Conservation (phyloP, 176 grass and related monocot species). For the Pharus latifolius region DNA sequence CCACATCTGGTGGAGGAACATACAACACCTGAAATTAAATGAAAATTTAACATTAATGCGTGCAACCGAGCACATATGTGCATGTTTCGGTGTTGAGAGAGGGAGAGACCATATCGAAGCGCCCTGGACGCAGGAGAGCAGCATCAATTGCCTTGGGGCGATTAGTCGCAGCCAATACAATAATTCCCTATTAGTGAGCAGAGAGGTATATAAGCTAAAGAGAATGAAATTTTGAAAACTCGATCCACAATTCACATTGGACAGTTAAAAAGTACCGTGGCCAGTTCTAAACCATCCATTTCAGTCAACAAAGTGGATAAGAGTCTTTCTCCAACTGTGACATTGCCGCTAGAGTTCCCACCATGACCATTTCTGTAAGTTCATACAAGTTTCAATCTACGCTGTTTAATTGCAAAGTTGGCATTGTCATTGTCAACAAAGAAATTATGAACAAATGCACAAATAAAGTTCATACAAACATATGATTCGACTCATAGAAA, state of each 20-base stretch:
- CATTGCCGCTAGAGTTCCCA: conserved; percentile 36
- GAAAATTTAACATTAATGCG: neutral
- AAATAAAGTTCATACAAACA: neutral
- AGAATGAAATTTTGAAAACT: conserved; percentile 4
- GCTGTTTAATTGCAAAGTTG: neutral
- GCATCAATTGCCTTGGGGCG: conserved; percentile 70
- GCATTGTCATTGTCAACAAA: neutral
- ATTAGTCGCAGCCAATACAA: conserved; percentile 87
- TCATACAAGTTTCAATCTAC: neutral
- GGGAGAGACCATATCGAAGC: conserved; percentile 59
- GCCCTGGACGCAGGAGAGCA: conserved; percentile 69
- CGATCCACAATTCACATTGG: neutral
- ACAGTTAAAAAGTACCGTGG: conserved; percentile 31
- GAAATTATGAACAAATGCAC: neutral
- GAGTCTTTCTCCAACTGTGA: conserved; percentile 75
- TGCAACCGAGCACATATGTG: neutral
- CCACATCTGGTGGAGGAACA: conserved; percentile 52
- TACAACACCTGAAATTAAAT: conserved; percentile 59
- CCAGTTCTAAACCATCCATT: conserved; percentile 93
- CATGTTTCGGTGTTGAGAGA: neutral
- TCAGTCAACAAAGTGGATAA: conserved; percentile 80
- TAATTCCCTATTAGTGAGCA: conserved; percentile 56
- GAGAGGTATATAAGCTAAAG: neutral
- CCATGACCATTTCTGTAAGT: conserved; percentile 43
- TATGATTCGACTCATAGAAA: neutral